Conservation (phyloP, 495 filamentous ascomycete genomes). For the Filosporella fistucella region DNA sequence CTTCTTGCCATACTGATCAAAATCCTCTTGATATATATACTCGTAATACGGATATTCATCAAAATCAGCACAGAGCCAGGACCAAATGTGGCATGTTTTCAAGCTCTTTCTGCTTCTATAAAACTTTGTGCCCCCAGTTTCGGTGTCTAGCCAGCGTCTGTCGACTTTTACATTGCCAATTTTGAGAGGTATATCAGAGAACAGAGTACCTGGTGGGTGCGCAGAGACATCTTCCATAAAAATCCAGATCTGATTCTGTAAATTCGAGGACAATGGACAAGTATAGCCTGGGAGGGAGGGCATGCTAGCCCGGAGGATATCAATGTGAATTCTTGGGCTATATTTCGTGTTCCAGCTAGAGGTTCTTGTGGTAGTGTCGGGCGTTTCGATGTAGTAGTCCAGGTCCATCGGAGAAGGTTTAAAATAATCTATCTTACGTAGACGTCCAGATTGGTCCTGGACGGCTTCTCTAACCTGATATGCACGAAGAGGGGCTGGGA, state of each 20-base stretch:
- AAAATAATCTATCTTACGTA: no score
- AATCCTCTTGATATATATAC: neutral
- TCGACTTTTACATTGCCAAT: neutral
- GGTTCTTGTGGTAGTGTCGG: slow-evolving; percentile 5
- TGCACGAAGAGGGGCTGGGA: slow-evolving; percentile 7
- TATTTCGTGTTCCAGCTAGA: slow-evolving; percentile 6
- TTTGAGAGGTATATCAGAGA: neutral
- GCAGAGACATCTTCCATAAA: neutral
- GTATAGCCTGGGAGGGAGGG: slow-evolving; percentile 1
- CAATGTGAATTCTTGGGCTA: neutral
- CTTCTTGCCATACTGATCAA: slow-evolving; percentile 1
- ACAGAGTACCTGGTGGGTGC: neutral
- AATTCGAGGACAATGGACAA: neutral
- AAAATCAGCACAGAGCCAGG: neutral
- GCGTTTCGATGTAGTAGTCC: slow-evolving; percentile 4
- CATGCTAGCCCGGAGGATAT: slow-evolving; percentile 9
- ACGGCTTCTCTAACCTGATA: neutral
- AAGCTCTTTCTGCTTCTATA: neutral
- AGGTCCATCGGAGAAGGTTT: neutral
- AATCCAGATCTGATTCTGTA: neutral
- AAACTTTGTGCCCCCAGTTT: neutral
- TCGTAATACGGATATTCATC: slow-evolving; percentile 1
- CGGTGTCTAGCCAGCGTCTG: neutral
- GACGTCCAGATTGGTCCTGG: no score
- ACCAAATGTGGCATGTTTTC: neutral